Evolutionary conservation across 2,329 filamentous ascomycete genomes (phyloP).

Genomic region (Diaporthe sp.): DNA sequence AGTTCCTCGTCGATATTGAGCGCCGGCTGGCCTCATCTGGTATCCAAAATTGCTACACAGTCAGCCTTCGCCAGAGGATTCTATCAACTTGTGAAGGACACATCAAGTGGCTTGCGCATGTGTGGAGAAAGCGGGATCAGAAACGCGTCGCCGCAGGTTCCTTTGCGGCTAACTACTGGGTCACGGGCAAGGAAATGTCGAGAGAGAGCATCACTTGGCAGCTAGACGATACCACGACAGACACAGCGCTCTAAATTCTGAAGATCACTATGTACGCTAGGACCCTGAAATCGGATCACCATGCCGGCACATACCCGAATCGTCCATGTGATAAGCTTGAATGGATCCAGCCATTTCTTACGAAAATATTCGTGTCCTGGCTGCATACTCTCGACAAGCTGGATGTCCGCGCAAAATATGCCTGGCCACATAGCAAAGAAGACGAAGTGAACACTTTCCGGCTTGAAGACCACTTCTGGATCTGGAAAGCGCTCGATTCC

Average conservation of each 20-base stretch:
- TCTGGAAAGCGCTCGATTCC: constrained; percentile 8
- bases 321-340: not conserved
- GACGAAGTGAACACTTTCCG: not conserved
- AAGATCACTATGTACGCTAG: not conserved
- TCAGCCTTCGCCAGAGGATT: not conserved
- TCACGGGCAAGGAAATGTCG: not conserved
- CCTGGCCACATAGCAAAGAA: not conserved
- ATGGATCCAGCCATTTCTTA: not conserved
- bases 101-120: not conserved
- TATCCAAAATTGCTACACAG: not conserved
- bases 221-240: not conserved
- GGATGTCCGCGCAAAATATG: not conserved
- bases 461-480: constrained; percentile 13
- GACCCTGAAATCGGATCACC: not conserved
- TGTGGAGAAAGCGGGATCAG: not conserved
- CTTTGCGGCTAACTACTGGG: constrained; percentile 21
- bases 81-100: not conserved
- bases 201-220: not conserved
- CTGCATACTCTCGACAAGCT: not conserved
- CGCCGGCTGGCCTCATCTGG: not conserved
- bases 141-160: not conserved
- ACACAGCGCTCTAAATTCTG: constrained; percentile 16
- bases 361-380: constrained; percentile 1
- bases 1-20: not conserved
- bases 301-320: too few relatives aligned